Conservation (phyloP, 2,329 filamentous ascomycete species). For the Xylariaceae sp. region DNA sequence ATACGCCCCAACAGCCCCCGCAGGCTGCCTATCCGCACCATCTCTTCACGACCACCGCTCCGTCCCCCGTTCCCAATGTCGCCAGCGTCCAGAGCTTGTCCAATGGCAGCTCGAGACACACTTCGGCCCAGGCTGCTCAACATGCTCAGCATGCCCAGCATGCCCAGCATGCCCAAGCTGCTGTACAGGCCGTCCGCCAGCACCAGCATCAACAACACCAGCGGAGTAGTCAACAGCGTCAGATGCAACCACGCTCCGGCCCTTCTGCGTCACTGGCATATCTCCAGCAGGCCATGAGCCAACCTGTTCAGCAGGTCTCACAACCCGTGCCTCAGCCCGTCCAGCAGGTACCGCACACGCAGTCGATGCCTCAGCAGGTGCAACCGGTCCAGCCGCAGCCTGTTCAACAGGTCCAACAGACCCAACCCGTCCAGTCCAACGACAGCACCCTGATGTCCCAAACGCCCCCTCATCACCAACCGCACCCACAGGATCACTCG, state of each 20-base stretch:
- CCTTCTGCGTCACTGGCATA: constrained; percentile 35
- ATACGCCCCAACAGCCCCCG: constrained; percentile 55
- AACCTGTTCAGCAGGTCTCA: constrained; percentile 38
- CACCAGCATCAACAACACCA: constrained; percentile 41
- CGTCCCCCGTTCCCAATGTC: constrained; percentile 51
- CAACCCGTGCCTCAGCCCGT: constrained; percentile 30
- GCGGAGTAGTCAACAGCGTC: constrained; percentile 38
- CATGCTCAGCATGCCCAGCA: constrained; percentile 51
- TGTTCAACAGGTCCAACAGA: constrained; percentile 31
- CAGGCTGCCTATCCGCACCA: constrained; percentile 54
- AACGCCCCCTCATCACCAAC: constrained; percentile 35
- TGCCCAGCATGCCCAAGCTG: constrained; percentile 45
- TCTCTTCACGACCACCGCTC: constrained; percentile 52
- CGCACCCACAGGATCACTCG: constrained; percentile 28
- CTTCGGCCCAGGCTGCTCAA: constrained; percentile 49
- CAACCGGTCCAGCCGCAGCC: constrained; percentile 31
- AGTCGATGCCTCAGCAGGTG: constrained; percentile 35
- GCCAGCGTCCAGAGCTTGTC: constrained; percentile 53
- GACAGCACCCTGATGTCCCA: constrained; percentile 36
- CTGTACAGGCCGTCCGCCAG: constrained; percentile 36
- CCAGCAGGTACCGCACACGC: constrained; percentile 38
- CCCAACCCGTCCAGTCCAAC: constrained; percentile 36
- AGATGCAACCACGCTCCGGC: constrained; percentile 38
- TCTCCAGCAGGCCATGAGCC: constrained; percentile 39
- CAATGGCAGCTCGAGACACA: constrained; percentile 50